Percentiles rank a stretch among this genome's conserved stretches.
Evolutionary conservation across 352 stramenopile genomes (phyloP).

Genomic region (Lagenidium giganteum): DNA sequence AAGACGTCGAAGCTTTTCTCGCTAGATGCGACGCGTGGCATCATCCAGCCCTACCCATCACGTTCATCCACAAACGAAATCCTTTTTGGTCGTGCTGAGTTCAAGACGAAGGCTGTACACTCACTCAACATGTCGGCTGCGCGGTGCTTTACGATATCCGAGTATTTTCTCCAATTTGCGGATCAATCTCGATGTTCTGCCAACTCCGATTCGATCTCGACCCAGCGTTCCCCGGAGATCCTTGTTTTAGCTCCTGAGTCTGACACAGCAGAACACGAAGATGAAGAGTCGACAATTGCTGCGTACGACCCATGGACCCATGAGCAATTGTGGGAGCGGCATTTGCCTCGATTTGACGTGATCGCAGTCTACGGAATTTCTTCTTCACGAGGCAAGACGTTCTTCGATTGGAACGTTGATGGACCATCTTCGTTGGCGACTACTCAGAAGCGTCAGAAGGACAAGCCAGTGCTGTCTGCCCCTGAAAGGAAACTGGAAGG

Average conservation of each 20-base stretch:
- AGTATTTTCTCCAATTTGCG: conserved; percentile 81
- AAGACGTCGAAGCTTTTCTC: conserved; percentile 72
- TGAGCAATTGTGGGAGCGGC: conserved; percentile 69
- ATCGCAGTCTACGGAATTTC: conserved; percentile 67
- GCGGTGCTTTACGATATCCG: conserved; percentile 75
- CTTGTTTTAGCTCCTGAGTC: conserved; percentile 56
- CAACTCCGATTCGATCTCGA: not conserved
- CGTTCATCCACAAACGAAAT: conserved; percentile 22
- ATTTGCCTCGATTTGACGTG: conserved; percentile 64
- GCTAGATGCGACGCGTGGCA: conserved; percentile 53
- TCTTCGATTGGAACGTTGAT: conserved; percentile 71
- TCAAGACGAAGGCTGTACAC: conserved; percentile 61
- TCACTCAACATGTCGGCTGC: conserved; percentile 48
- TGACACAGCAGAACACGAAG: conserved; percentile 28
- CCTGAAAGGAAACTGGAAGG: too few relatives aligned
- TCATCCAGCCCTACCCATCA: conserved; percentile 40
- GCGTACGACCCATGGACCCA: conserved; percentile 68
- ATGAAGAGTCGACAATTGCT: conserved; percentile 65
- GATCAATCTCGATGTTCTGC: conserved; percentile 27
- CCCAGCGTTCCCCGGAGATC: conserved; percentile 31
- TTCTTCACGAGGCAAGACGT: conserved; percentile 36
- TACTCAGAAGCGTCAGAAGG: conserved; percentile 1
- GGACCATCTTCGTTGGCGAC: conserved; percentile 41
- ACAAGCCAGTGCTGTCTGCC: conserved; percentile 2
- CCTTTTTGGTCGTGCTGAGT: conserved; percentile 72